Evolutionary conservation across 441 rosid genomes (phyloP).

Genomic region (Erodium texanum): DNA sequence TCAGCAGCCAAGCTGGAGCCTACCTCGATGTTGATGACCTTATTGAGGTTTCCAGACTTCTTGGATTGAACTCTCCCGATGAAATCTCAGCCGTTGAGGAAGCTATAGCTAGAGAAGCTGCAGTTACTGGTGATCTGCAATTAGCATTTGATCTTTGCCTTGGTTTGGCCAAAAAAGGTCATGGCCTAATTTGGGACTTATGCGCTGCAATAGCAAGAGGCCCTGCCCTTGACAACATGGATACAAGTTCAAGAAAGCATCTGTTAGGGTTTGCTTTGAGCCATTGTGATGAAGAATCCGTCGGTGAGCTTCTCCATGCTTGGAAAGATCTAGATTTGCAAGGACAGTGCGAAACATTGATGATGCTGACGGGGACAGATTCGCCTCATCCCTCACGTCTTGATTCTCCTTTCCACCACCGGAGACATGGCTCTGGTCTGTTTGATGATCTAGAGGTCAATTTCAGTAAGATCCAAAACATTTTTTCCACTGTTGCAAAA

Average conservation of each 20-base stretch:
- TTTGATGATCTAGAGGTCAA: conserved; percentile 36
- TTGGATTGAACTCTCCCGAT: conserved; percentile 73
- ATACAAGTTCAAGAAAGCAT: conserved; percentile 66
- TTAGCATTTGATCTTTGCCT: conserved; percentile 94
- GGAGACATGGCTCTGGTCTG: conserved; percentile 41
- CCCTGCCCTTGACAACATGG: conserved; percentile 91
- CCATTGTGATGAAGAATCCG: conserved; percentile 91
- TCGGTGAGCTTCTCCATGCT: conserved; percentile 85
- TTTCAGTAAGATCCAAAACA: conserved; percentile 36
- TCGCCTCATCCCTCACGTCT: conserved; percentile 24
- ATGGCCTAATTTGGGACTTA: conserved; percentile 93
- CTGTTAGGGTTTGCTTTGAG: conserved; percentile 85
- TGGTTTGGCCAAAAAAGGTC: conserved; percentile 77
- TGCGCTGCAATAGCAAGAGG: conserved; percentile 99
- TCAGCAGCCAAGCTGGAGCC: conserved; percentile 81
- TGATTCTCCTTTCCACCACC: conserved; percentile 26
- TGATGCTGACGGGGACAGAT: conserved; percentile 44
- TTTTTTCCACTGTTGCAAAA: conserved; percentile 56
- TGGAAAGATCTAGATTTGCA: conserved; percentile 98
- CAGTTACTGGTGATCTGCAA: conserved; percentile 94
- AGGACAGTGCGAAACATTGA: conserved; percentile 65
- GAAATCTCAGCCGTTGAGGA: conserved; percentile 82
- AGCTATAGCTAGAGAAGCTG: conserved; percentile 99
- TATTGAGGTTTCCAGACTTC: conserved; percentile 89
- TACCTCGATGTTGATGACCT: conserved; percentile 87